Evolutionary conservation across 257 asterid genomes (phyloP).

Genomic region (Scutellaria minor): DNA sequence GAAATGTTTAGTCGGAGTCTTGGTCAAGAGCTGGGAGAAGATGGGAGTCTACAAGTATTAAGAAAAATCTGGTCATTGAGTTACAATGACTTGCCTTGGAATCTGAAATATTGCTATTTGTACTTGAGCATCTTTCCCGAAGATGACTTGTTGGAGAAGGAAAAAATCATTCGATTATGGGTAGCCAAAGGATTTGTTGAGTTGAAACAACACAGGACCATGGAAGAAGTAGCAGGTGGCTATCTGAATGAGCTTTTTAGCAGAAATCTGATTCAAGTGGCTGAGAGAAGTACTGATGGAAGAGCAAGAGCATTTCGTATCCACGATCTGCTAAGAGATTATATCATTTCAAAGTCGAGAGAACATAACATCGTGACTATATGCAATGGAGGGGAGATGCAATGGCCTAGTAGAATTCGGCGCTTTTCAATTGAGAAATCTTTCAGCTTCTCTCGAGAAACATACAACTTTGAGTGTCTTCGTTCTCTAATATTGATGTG

Average conservation of each 20-base stretch:
- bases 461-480: not conserved
- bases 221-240: slow-evolving; percentile 37
- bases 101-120: slow-evolving; percentile 25
- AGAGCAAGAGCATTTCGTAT: slow-evolving; percentile 8
- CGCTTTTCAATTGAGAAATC: slow-evolving; percentile 12
- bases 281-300: not conserved
- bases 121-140: slow-evolving; percentile 33
- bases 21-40: slow-evolving; percentile 11
- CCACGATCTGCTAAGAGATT: slow-evolving; percentile 38
- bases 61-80: slow-evolving; percentile 14
- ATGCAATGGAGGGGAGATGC: not conserved
- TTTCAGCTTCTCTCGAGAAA: not conserved
- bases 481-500: slow-evolving; percentile 33
- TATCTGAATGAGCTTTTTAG: slow-evolving; percentile 36
- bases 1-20: slow-evolving; percentile 17
- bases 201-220: slow-evolving; percentile 17
- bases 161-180: slow-evolving; percentile 37
- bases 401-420: slow-evolving; percentile 1
- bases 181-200: slow-evolving; percentile 43
- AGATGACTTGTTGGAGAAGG: not conserved
- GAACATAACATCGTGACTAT: slow-evolving; percentile 23
- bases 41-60: slow-evolving; percentile 1
- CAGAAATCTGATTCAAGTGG: slow-evolving; percentile 41
- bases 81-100: slow-evolving; percentile 14
- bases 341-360: slow-evolving; percentile 16